Evolutionary conservation across 2,329 filamentous ascomycete genomes (phyloP), one percentile per base, ranked within the genome.

Genomic region (Scolecobasidium constrictum): DNA sequence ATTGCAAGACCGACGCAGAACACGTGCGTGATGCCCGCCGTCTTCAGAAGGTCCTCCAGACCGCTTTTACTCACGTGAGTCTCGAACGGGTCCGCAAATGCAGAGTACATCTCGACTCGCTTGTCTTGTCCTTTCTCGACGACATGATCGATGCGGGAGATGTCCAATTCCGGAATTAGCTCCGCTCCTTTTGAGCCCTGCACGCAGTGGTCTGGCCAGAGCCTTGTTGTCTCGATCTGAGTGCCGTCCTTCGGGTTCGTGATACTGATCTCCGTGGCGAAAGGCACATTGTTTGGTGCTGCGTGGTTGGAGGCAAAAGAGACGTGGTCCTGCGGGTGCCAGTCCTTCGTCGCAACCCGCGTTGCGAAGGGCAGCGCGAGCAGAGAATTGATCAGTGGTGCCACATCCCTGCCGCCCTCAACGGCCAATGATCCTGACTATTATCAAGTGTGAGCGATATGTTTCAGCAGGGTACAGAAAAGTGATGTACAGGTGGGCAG

Each of bases 131-230:
- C 92, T 66, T 98, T 98, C 51, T 83, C 73, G 12, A 95, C 64
- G 20, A 86, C 66, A 26, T 62, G 52, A 51, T 90, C 72, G n/a
- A 94, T 51, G 13, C 67, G 69, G 5, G 56, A 53, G 12, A 56
- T 46, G 39, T 86, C 67, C 1, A 96, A 70, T 56, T 87, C 86
- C 0, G 80, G 73, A 5, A 92, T 70, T 17, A 96, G 68, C 39
- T 77, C 72, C 0, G 84, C 79, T 9, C 92, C 92, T 1, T 68
- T 60, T 0, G 83, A 85, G 35, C 69, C 69, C 55, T 86, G 81
- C 6, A 96, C 73, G 64, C 92, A 96, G 66, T 98, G 92, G 17
- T 77, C 75, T 1, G 92, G 92, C 92, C 92, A 98, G 7, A 98
- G 72, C 31, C 77, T 71, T 43, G 81, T 80, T 33, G 67, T 61